Evolutionary conservation across 768 basidiomycete genomes (phyloP).

Genomic region (Dioszegia crocea): DNA sequence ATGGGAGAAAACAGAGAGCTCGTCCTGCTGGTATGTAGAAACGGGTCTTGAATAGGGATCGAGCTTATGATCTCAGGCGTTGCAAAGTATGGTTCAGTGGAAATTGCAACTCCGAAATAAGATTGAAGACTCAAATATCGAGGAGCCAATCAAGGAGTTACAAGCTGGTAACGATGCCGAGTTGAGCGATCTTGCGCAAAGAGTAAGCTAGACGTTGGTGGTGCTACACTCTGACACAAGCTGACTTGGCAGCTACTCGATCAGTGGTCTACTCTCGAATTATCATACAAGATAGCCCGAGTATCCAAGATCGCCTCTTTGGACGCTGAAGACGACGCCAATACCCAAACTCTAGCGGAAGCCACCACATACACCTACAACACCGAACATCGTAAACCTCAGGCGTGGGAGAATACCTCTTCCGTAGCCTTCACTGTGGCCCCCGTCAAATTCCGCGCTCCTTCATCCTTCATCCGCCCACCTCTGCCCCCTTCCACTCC

Average conservation of each 20-base stretch:
- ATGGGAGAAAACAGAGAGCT: slow-evolving; percentile 67
- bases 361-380: slow-evolving; percentile 9
- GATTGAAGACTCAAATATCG: slow-evolving; percentile 76
- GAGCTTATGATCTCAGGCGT: slow-evolving; percentile 41
- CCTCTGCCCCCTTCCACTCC: slow-evolving; percentile 18
- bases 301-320: slow-evolving; percentile 32
- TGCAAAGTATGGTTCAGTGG: slow-evolving; percentile 57
- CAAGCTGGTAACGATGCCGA: slow-evolving; percentile 58
- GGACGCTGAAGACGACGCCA: slow-evolving; percentile 43
- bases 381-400: slow-evolving; percentile 18
- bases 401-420: slow-evolving; percentile 33
- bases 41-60: background rate
- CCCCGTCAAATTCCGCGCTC: slow-evolving; percentile 32
- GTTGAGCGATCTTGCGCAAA: slow-evolving; percentile 60
- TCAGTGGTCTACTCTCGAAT: slow-evolving; percentile 69
- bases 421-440: slow-evolving; percentile 31
- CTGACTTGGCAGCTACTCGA: slow-evolving; percentile 60
- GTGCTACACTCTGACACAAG: background rate
- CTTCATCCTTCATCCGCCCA: slow-evolving; percentile 29
- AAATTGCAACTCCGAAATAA: slow-evolving; percentile 82
- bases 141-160: slow-evolving; percentile 60
- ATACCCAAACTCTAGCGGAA: slow-evolving; percentile 41
- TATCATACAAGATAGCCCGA: slow-evolving; percentile 39
- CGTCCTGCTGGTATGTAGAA: slow-evolving; percentile 60
- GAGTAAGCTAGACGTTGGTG: slow-evolving; percentile 52